Evolutionary conservation across 805 yeast species (phyloP).

Genomic region (Ogataea nitratoaversa): DNA sequence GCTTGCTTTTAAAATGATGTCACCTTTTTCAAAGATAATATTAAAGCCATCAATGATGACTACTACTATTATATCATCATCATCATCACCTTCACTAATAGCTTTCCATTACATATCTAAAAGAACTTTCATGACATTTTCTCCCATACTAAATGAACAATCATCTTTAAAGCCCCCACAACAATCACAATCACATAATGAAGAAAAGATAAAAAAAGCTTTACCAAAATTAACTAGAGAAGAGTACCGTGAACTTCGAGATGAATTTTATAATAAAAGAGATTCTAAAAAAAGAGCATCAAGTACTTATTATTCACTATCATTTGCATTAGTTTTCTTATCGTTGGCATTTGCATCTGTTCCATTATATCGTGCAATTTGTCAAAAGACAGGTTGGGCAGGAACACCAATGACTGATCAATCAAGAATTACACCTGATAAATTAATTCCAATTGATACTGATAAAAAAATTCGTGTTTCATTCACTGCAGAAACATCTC

Average conservation of each 20-base stretch:
- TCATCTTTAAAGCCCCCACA: background rate
- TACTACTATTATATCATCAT: too few species aligned
- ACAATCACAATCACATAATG: background rate
- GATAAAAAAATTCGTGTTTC: constrained; percentile 76
- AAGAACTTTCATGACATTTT: background rate
- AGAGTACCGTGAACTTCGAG: constrained; percentile 28
- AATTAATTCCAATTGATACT: constrained; percentile 81
- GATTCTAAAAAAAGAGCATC: constrained; percentile 42
- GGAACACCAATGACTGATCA: constrained; percentile 91
- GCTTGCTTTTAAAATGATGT: too few species aligned
- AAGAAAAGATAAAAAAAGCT: constrained; percentile 8
- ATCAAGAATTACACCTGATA: constrained; percentile 77
- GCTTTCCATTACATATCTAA: too few species aligned
- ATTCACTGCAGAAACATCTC: constrained; percentile 89
- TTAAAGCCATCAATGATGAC: too few species aligned
- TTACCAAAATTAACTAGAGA: constrained; percentile 29
- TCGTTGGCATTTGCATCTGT: constrained; percentile 88
- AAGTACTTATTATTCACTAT: constrained; percentile 59
- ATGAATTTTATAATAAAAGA: constrained; percentile 22
- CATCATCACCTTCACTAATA: too few species aligned
- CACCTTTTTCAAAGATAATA: too few species aligned
- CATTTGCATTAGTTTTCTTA: constrained; percentile 65
- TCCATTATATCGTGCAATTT: constrained; percentile 84
- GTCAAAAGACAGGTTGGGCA: constrained; percentile 94
- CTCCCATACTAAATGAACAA: background rate